phyloP scores from a whole-genome alignment of 2,329 filamentous ascomycete genomes.

The Stemphylium vesicarium region DNA sequence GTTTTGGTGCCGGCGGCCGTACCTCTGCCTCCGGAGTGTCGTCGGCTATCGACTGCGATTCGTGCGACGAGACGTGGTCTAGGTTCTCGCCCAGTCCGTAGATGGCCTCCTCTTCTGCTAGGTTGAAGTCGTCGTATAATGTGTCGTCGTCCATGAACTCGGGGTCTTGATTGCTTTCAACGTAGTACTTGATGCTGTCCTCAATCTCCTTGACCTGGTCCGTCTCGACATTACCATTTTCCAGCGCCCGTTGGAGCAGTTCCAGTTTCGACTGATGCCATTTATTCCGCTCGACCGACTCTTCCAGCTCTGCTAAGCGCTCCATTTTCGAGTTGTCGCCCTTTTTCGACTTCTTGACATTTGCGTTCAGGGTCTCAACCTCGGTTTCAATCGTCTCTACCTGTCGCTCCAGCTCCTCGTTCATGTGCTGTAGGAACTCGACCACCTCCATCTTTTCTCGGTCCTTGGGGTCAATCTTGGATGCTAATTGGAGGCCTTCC shows the following conservation, averaged over 20 bases:
- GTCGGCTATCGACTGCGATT: slow-evolving; percentile 89
- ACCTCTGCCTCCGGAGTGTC: slow-evolving; percentile 69
- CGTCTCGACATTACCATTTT: slow-evolving; percentile 89
- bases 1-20: slow-evolving; percentile 58
- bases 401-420: slow-evolving; percentile 91
- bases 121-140: slow-evolving; percentile 91
- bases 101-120: slow-evolving; percentile 88
- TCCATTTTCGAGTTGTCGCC: slow-evolving; percentile 79
- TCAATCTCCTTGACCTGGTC: slow-evolving; percentile 88
- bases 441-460: slow-evolving; percentile 88
- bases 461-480: slow-evolving; percentile 96
- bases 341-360: slow-evolving; percentile 94
- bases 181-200: slow-evolving; percentile 93
- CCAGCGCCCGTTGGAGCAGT: slow-evolving; percentile 83
- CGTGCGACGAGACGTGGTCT: slow-evolving; percentile 92
- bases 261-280: slow-evolving; percentile 96
- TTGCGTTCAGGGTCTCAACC: slow-evolving; percentile 81
- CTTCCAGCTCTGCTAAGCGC: slow-evolving; percentile 84
- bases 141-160: slow-evolving; percentile 94
- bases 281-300: slow-evolving; percentile 87
- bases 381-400: slow-evolving; percentile 94
- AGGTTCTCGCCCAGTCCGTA: slow-evolving; percentile 82
- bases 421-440: slow-evolving; percentile 84
- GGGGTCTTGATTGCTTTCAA: slow-evolving; percentile 83
- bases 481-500: slow-evolving; percentile 88